phyloP scores from a whole-genome alignment of 495 filamentous ascomycete species.

The Aspergillus mulundensis region DNA sequence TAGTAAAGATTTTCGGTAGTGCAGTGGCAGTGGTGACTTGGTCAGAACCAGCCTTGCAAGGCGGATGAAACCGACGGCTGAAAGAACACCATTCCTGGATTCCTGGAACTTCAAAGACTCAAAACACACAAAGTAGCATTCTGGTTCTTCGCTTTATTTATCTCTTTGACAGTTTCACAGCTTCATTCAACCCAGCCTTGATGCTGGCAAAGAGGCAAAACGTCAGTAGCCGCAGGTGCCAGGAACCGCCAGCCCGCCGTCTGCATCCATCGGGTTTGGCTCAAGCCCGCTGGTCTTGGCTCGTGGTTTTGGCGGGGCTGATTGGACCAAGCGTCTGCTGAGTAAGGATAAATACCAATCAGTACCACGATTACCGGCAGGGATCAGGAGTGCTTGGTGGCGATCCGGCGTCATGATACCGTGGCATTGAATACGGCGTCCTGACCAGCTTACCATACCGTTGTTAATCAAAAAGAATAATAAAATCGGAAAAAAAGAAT shows the following conservation, averaged over 20 bases:
- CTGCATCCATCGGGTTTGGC: conserved; percentile 18
- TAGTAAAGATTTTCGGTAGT: conserved; percentile 10
- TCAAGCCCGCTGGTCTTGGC: conserved; percentile 16
- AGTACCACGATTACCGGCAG: conserved; percentile 13
- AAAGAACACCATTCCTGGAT: neutral
- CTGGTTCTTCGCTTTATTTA: neutral
- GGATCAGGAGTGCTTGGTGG: conserved; percentile 1
- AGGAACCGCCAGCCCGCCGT: neutral
- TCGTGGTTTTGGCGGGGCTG: conserved; percentile 20
- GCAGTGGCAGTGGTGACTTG: conserved; percentile 2
- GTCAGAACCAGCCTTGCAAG: conserved; percentile 5
- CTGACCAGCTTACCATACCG: conserved; percentile 14
- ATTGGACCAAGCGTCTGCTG: conserved; percentile 26
- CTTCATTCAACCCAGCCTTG: neutral
- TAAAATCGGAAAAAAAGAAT: neutral
- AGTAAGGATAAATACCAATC: conserved; percentile 13
- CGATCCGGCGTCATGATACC: neutral
- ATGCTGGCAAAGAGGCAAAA: conserved; percentile 4
- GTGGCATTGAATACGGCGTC: conserved; percentile 4
- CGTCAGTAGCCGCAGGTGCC: conserved; percentile 29
- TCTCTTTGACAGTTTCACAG: neutral
- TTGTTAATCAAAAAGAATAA: conserved; percentile 6
- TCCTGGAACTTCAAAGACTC: neutral
- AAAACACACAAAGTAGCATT: neutral
- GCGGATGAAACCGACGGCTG: conserved; percentile 15